A percentile compares a stretch with the other conserved stretches of the same genome.
phyloP scores from a whole-genome alignment of 352 stramenopile species.

The Globisporangium middletonii region DNA sequence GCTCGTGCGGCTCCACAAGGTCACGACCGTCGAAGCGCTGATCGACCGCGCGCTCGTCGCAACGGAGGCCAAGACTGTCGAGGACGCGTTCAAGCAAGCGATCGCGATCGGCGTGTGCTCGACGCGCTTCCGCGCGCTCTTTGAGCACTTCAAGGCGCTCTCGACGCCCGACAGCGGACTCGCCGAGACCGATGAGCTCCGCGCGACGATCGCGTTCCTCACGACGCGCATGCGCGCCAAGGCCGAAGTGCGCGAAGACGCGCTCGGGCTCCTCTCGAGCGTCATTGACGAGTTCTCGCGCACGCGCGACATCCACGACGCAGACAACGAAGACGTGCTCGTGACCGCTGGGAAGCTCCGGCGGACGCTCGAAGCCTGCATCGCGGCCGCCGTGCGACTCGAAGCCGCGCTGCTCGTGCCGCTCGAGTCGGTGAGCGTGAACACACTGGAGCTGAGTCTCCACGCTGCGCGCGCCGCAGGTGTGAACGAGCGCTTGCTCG shows the following conservation, averaged over 20 bases:
- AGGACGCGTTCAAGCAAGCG: constrained; percentile 43
- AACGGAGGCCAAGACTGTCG: constrained; percentile 28
- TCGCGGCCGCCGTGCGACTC: constrained; percentile 38
- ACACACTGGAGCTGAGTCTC: constrained; percentile 49
- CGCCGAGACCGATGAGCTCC: constrained; percentile 32
- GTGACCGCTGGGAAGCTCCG: constrained; percentile 37
- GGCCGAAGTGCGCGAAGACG: constrained; percentile 56
- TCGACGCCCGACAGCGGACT: constrained; percentile 9
- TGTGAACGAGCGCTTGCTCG: constrained; percentile 49
- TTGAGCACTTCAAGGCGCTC: constrained; percentile 37
- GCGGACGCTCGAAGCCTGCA: constrained; percentile 38
- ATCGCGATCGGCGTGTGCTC: constrained; percentile 59
- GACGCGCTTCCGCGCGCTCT: constrained; percentile 34
- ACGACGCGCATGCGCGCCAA: constrained; percentile 38
- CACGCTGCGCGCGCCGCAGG: constrained; percentile 49
- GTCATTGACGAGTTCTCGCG: constrained; percentile 49
- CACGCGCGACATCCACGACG: constrained; percentile 18
- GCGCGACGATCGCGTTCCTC: constrained; percentile 53
- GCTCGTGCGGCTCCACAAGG: constrained; percentile 32
- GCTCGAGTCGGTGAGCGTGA: constrained; percentile 35
- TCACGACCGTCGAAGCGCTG: constrained; percentile 31
- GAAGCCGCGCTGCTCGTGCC: constrained; percentile 39
- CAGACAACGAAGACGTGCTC: constrained; percentile 31
- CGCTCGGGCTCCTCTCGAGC: constrained; percentile 36
- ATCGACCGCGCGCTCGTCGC: constrained; percentile 27